phyloP scores from a whole-genome alignment of 306 rosid species.

The Arachis stenosperma region DNA sequence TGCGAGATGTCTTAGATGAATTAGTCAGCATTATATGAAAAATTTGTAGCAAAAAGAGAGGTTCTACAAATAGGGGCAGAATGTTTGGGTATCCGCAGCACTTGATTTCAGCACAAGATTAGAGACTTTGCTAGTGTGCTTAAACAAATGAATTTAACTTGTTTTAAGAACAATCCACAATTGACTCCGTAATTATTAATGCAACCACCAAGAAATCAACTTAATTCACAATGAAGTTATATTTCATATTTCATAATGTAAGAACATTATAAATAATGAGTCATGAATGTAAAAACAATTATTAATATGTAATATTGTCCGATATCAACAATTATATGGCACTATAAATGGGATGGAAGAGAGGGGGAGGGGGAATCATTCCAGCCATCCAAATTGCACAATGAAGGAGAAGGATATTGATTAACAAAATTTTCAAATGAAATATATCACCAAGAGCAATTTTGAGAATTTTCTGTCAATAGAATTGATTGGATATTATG shows the following conservation, averaged over 20 bases:
- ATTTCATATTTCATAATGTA: not conserved
- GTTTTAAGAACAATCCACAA: slow-evolving; percentile 9
- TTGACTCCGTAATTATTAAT: slow-evolving; percentile 12
- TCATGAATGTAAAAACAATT: not conserved
- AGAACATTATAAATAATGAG: not conserved
- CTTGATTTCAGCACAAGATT: slow-evolving; percentile 8
- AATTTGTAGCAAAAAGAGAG: slow-evolving; percentile 7
- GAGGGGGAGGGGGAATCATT: not conserved
- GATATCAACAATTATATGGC: not conserved
- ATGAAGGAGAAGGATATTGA: not conserved
- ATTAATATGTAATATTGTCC: slow-evolving; percentile 6
- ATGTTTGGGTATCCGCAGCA: slow-evolving; percentile 12
- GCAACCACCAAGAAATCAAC: slow-evolving; percentile 12
- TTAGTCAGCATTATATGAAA: slow-evolving; percentile 17
- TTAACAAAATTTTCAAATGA: not conserved
- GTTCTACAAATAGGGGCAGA: not conserved
- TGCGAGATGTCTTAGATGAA: slow-evolving; percentile 20
- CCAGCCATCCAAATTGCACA: not conserved
- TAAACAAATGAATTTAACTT: slow-evolving; percentile 1
- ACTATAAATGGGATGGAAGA: not conserved
- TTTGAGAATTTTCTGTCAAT: not conserved
- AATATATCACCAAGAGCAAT: not conserved
- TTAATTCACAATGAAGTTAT: not conserved
- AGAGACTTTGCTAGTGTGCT: not conserved
- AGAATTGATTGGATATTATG: no score